Percentiles rank a stretch among this genome's conserved stretches.
phyloP scores from a whole-genome alignment of 108 stramenopile species.

The Nannochloropsis granulata region DNA sequence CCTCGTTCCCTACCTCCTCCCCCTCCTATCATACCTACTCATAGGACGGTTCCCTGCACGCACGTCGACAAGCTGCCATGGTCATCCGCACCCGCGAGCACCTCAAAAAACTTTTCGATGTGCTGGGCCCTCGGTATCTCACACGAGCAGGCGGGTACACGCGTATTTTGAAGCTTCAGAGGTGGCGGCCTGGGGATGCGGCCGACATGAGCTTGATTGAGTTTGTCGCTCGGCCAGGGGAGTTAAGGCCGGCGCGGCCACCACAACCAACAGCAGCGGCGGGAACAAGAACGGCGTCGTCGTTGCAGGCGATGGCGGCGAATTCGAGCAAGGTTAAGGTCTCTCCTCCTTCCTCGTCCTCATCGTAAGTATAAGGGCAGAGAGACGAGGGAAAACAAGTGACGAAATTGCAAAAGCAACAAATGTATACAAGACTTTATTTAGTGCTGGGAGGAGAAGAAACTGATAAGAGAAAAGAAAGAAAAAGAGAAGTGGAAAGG shows the following conservation, averaged over 20 bases:
- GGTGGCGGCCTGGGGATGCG: constrained; percentile 65
- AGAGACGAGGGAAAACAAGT: neutral
- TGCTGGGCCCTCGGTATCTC: constrained; percentile 85
- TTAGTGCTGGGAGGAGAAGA: neutral
- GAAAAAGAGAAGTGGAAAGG: neutral
- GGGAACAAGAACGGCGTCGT: neutral
- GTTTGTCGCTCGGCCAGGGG: constrained; percentile 91
- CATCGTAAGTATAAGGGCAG: neutral
- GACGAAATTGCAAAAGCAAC: neutral
- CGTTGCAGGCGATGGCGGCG: neutral
- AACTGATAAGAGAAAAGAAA: neutral
- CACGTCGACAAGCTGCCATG: constrained; percentile 44
- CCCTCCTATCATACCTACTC: neutral
- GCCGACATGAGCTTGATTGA: constrained; percentile 97
- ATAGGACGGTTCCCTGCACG: constrained; percentile 31
- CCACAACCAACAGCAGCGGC: neutral
- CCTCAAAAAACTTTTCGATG: constrained; percentile 76
- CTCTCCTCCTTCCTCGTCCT: neutral
- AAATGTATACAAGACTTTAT: neutral
- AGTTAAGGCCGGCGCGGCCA: constrained; percentile 53
- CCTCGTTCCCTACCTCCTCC: neutral
- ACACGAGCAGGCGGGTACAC: constrained; percentile 78
- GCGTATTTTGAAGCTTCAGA: constrained; percentile 69
- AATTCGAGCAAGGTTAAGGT: no score
- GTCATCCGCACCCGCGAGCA: constrained; percentile 54